phyloP scores from a whole-genome alignment of 2,329 filamentous ascomycete species.

The Pseudodiploospora longispora region DNA sequence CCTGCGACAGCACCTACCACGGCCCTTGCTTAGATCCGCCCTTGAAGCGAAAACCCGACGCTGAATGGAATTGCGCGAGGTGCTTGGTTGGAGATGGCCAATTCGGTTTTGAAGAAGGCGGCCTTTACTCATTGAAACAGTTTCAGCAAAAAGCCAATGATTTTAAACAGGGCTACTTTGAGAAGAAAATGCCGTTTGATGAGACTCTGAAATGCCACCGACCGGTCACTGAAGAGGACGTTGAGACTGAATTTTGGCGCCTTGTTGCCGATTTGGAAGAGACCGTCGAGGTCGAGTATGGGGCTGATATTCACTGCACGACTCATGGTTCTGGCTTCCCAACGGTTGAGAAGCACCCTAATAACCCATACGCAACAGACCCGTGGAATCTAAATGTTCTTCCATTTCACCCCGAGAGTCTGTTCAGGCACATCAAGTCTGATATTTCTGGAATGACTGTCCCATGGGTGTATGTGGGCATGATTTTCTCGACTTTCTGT shows the following conservation, averaged over 20 bases:
- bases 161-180: conserved; percentile 93
- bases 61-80: conserved; percentile 92
- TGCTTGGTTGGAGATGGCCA: conserved; percentile 94
- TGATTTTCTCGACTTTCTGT: conserved; percentile 99
- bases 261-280: conserved; percentile 90
- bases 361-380: conserved; percentile 78
- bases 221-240: conserved; percentile 85
- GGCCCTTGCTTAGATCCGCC: conserved; percentile 83
- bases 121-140: conserved; percentile 86
- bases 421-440: conserved; percentile 95
- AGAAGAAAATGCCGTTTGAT: conserved; percentile 82
- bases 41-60: conserved; percentile 65
- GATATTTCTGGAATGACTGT: conserved; percentile 99
- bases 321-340: conserved; percentile 97
- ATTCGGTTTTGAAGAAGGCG: conserved; percentile 95
- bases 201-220: conserved; percentile 71
- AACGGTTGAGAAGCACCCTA: conserved; percentile 83
- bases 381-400: conserved; percentile 95
- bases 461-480: conserved; percentile 97
- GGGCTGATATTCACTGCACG: conserved; percentile 94
- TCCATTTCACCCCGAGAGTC: conserved; percentile 79
- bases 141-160: conserved; percentile 94
- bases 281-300: conserved; percentile 95
- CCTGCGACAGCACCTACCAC: conserved; percentile 84
- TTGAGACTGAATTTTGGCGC: conserved; percentile 95